Base-by-base conservation (phyloP, 2,329 filamentous ascomycete species). In the Alternaria conjuncta region DNA sequence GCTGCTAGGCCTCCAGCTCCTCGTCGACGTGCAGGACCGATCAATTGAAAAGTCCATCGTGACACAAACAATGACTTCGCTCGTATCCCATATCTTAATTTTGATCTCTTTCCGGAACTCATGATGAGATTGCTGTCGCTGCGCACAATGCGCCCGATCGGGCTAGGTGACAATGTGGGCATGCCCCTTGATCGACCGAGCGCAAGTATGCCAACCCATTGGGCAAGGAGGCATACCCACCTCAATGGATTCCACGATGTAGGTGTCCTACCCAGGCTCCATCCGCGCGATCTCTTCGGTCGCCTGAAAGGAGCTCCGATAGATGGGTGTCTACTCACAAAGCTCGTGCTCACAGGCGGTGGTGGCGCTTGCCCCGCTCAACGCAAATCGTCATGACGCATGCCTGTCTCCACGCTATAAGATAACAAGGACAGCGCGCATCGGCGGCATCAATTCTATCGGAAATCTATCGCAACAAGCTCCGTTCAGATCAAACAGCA, bases 371-470 rank as follows among this genome's bases (percentile, higher is more conserved):
- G 41, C 61, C 61, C 61, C 57, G 57, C 61, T 26, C 61, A 53
- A n/a, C 23, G 50, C 32, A 41, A 54, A 36, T 59, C 21, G 49
- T 21, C 51, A 63, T 60, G 61, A 56, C 61, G 61, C 61, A 47
- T 21, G 13, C 25, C 23, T 59, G 30, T 21, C 32, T 41, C 30
- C 26, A 32, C 32, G 26, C 61, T 55, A 63, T 28, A 55, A 63
- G 44, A 55, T 45, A 53, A 41, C 32, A 26, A 60, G n/a, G 13
- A 51, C 36, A 30, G 44, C 57, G 18, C 57, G n/a, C 18, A 23
- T 25, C 36, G 47, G 8, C 28, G 13, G 4, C 54, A 43, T 30
- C 13, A 1, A 43, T 23, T 2, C 47, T 25, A 20, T n/a, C n/a
- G 4, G 6, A 13, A 18, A 21, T 21, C 12, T 8, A 45, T 41